Conservation (phyloP, 345 rosid species). For the Brassica rapa region DNA sequence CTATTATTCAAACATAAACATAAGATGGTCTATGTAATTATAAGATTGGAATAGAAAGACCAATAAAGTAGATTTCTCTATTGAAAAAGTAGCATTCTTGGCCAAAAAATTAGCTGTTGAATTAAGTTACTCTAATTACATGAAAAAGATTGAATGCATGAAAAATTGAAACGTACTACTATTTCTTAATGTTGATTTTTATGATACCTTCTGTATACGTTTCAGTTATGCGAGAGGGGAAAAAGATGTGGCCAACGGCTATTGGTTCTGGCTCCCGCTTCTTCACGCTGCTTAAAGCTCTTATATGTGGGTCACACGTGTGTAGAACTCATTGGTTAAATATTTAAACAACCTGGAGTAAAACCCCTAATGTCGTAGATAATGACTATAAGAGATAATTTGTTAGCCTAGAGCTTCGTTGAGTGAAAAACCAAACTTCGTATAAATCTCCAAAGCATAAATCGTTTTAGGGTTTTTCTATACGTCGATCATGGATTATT, state of each 20-base stretch:
- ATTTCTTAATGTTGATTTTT: neutral
- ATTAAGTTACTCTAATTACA: too few relatives aligned
- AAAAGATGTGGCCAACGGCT: neutral
- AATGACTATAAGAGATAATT: neutral
- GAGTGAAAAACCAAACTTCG: neutral
- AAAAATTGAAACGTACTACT: too few relatives aligned
- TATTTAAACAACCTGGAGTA: neutral
- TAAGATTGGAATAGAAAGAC: too few relatives aligned
- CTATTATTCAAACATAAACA: too few relatives aligned
- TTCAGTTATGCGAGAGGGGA: too few relatives aligned
- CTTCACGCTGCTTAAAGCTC: neutral
- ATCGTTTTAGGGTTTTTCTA: neutral
- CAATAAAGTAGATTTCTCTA: too few relatives aligned
- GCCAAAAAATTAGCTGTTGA: too few relatives aligned
- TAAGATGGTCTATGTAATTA: too few relatives aligned
- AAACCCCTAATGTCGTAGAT: neutral
- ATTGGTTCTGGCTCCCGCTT: neutral
- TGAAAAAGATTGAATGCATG: too few relatives aligned
- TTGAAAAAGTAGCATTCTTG: too few relatives aligned
- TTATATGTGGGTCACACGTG: neutral
- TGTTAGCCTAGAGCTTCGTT: neutral
- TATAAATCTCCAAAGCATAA: neutral
- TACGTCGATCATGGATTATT: slow-evolving; percentile 45
- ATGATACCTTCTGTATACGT: neutral
- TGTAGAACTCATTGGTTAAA: neutral